These are phyloP conservation scores for Nakazawaea peltata DNA, from an alignment of 805 yeast genomes.

Conservation along the genomic window DNA sequence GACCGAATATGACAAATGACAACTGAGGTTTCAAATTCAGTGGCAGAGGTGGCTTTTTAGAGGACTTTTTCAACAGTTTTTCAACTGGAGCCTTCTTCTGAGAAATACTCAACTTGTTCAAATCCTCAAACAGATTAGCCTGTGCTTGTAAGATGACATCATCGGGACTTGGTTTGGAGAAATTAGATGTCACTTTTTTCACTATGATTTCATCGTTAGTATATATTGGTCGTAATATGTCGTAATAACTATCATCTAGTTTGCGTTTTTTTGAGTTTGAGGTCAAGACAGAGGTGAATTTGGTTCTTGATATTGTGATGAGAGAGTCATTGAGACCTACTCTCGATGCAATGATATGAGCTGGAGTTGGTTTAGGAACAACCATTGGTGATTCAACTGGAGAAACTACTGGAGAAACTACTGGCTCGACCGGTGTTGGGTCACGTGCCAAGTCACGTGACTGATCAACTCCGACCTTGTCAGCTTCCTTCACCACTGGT, in stretches of 20 bases:
- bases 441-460: background rate
- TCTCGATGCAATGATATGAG: no score
- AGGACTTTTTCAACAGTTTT: conserved; percentile 19
- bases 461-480: background rate
- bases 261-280: conserved; percentile 7
- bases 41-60: conserved; percentile 29
- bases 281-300: conserved; percentile 1
- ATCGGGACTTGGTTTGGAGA: conserved; percentile 75
- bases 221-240: conserved; percentile 12
- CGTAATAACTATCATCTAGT: conserved; percentile 3
- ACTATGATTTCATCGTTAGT: conserved; percentile 33
- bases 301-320: background rate
- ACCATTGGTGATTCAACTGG: background rate
- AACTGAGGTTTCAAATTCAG: conserved; percentile 43
- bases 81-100: conserved; percentile 3
- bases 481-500: background rate
- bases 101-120: conserved; percentile 17
- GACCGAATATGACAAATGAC: conserved; percentile 78
- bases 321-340: conserved; percentile 5
- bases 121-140: conserved; percentile 20
- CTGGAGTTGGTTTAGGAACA: background rate
- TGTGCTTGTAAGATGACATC: conserved; percentile 61
- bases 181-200: conserved; percentile 41
- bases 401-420: no score
- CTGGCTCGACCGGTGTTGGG: background rate